A percentile compares a stretch with the other conserved stretches of the same genome.
Evolutionary conservation across 768 basidiomycete species (phyloP).

Genomic region (Rhodocollybia butyracea): DNA sequence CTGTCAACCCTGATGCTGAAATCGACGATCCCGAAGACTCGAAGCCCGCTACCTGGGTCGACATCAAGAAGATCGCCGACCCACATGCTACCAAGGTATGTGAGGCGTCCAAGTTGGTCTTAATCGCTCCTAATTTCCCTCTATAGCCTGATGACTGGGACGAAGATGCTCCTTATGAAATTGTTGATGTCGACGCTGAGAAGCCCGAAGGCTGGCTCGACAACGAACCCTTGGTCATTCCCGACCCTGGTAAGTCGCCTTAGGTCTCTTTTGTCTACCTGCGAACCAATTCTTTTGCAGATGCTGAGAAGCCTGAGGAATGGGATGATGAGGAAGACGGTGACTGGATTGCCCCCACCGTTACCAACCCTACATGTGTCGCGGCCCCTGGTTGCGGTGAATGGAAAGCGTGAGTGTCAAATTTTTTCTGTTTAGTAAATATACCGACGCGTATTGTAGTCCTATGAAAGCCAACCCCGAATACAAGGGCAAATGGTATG

Average conservation of each 20-base stretch:
- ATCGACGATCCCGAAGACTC: constrained; percentile 90
- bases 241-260: constrained; percentile 72
- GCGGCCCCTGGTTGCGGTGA: constrained; percentile 92
- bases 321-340: constrained; percentile 99
- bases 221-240: constrained; percentile 72
- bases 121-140: background rate
- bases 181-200: constrained; percentile 79
- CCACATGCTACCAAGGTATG: constrained; percentile 77
- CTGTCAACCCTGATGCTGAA: constrained; percentile 91
- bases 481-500: constrained; percentile 98
- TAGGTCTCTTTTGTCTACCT: background rate
- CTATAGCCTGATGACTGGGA: constrained; percentile 94
- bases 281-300: constrained; percentile 28
- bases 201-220: constrained; percentile 98
- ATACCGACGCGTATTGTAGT: constrained; percentile 29
- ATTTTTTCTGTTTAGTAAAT: background rate
- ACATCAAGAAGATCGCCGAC: constrained; percentile 81
- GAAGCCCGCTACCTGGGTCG: constrained; percentile 95
- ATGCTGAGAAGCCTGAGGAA: constrained; percentile 94
- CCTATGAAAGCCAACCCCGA: constrained; percentile 88
- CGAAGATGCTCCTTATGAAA: constrained; percentile 92
- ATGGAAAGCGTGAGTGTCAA: constrained; percentile 69
- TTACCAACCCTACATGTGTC: constrained; percentile 87
- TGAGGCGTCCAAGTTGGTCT: background rate
- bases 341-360: constrained; percentile 91